Percentiles rank a stretch among this genome's conserved stretches.
Conservation (phyloP, 805 yeast species). For the Saccharomyces kudriavzevii region DNA sequence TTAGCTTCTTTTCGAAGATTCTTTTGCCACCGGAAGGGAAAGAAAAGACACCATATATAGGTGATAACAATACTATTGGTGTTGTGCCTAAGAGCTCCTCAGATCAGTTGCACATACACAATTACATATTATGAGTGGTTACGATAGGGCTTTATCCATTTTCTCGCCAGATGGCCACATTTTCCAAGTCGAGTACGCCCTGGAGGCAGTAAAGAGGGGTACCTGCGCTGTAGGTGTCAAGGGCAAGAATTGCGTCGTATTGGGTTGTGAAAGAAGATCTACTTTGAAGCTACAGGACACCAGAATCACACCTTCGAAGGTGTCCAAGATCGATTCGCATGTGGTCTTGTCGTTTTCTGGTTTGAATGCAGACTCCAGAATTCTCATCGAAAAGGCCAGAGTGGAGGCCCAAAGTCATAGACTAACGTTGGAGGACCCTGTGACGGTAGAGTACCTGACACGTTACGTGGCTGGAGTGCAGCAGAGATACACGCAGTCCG, state of each 20-base stretch:
- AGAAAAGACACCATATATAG: neutral
- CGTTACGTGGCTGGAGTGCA: slow-evolving; percentile 96
- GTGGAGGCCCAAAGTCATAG: slow-evolving; percentile 94
- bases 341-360: slow-evolving; percentile 93
- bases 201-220: slow-evolving; percentile 96
- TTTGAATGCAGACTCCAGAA: slow-evolving; percentile 94
- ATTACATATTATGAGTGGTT: slow-evolving; percentile 71
- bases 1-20: neutral
- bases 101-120: neutral
- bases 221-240: slow-evolving; percentile 97
- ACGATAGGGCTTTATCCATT: slow-evolving; percentile 97
- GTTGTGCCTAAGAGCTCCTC: neutral
- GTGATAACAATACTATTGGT: neutral
- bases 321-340: slow-evolving; percentile 84
- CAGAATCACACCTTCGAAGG: slow-evolving; percentile 89
- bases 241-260: slow-evolving; percentile 79
- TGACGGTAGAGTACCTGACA: slow-evolving; percentile 82
- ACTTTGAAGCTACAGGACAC: slow-evolving; percentile 94
- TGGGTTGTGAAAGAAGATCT: slow-evolving; percentile 95
- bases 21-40: neutral
- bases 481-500: slow-evolving; percentile 93
- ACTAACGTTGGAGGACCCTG: slow-evolving; percentile 91
- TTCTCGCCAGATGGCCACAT: slow-evolving; percentile 99
- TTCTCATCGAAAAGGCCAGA: slow-evolving; percentile 89
- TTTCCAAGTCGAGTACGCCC: slow-evolving; percentile 96